Conservation (phyloP, 2,329 filamentous ascomycete genomes). For the Diaporthe velutina region DNA sequence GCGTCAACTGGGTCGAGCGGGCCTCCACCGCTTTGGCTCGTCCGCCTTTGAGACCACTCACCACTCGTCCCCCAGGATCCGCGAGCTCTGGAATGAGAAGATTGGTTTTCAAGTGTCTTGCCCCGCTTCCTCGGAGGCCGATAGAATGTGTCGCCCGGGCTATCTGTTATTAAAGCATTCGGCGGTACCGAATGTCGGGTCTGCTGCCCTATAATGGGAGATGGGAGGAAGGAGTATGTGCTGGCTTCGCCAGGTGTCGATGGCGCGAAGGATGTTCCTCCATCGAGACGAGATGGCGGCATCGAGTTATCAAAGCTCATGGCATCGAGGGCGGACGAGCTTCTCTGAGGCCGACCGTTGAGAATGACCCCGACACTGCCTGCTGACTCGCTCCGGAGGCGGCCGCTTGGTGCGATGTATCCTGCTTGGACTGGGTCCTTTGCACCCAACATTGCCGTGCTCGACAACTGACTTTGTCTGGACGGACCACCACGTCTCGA, state of each 20-base stretch:
- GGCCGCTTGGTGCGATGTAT: constrained; percentile 66
- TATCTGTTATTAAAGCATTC: constrained; percentile 60
- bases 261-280: constrained; percentile 75
- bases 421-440: constrained; percentile 75
- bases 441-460: constrained; percentile 81
- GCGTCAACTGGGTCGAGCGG: constrained; percentile 55
- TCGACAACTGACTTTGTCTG: constrained; percentile 86
- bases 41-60: constrained; percentile 53
- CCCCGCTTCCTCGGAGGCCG: constrained; percentile 78
- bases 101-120: constrained; percentile 61
- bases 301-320: constrained; percentile 61
- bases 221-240: constrained; percentile 78
- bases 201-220: constrained; percentile 60
- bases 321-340: constrained; percentile 68
- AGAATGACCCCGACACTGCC: constrained; percentile 68
- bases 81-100: constrained; percentile 50
- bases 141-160: constrained; percentile 84
- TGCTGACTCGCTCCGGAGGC: constrained; percentile 72
- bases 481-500: constrained; percentile 74
- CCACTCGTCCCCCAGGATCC: constrained; percentile 52
- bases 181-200: constrained; percentile 58
- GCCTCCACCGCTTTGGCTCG: constrained; percentile 51
- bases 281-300: constrained; percentile 61
- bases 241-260: constrained; percentile 81
- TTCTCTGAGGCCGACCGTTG: constrained; percentile 58